Evolutionary conservation across 2,329 filamentous ascomycete species (phyloP).

Genomic region (Penicillium sp.): DNA sequence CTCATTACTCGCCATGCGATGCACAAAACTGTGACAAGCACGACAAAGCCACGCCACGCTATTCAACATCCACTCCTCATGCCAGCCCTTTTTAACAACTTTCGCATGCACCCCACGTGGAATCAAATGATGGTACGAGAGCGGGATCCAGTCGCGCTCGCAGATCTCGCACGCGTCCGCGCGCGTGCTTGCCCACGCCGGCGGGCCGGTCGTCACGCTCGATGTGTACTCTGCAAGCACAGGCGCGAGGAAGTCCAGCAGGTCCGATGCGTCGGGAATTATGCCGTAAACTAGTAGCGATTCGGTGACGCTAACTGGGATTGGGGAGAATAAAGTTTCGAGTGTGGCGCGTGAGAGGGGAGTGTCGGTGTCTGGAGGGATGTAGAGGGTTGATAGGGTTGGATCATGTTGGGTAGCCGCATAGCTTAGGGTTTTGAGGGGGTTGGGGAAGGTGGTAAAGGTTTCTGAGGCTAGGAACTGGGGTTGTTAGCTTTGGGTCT

Average conservation of each 20-base stretch:
- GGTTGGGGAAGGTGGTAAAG: constrained; percentile 63
- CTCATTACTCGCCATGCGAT: constrained; percentile 72
- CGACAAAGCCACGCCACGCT: constrained; percentile 85
- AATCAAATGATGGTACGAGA: constrained; percentile 85
- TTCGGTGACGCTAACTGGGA: constrained; percentile 64
- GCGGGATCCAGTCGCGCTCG: constrained; percentile 67
- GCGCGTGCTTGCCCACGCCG: constrained; percentile 60
- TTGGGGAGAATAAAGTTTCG: constrained; percentile 51
- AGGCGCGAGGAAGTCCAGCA: constrained; percentile 60
- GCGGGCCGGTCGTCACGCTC: constrained; percentile 60
- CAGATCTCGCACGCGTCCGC: constrained; percentile 71
- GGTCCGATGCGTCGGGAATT: constrained; percentile 49
- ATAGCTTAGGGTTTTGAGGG: constrained; percentile 64
- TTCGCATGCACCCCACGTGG: constrained; percentile 76
- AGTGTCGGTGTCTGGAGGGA: constrained; percentile 34
- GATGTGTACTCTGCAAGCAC: constrained; percentile 64
- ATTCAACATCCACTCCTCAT: constrained; percentile 69
- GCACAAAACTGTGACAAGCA: constrained; percentile 80
- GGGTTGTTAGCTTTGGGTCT: not conserved
- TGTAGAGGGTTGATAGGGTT: constrained; percentile 56
- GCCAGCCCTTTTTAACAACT: constrained; percentile 75
- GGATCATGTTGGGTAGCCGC: constrained; percentile 53
- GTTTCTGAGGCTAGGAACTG: constrained; percentile 69
- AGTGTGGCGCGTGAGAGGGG: constrained; percentile 57
- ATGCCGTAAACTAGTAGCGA: constrained; percentile 68